A percentile compares a stretch with the other conserved stretches of the same genome.
Conservation (phyloP, 257 asterid genomes). For the Catharanthus roseus region DNA sequence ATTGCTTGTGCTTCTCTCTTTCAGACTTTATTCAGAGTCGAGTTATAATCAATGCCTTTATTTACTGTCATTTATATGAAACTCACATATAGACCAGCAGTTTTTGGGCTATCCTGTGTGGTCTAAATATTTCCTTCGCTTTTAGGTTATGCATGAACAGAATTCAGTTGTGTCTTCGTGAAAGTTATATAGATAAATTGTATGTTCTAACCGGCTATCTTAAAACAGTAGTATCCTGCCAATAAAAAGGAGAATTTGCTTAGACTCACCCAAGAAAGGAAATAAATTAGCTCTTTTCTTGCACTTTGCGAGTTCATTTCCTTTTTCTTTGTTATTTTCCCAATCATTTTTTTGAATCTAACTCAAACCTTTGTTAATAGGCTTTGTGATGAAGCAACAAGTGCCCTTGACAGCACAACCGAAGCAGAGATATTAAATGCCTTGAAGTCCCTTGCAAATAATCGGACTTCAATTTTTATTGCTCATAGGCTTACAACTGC, state of each 20-base stretch:
- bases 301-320: neutral
- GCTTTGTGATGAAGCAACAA: constrained; percentile 99
- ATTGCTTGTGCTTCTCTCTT: too few relatives aligned
- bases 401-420: constrained; percentile 98
- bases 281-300: neutral
- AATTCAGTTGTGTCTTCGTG: neutral
- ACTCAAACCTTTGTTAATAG: constrained; percentile 29
- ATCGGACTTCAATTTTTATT: constrained; percentile 86
- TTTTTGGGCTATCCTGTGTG: too few relatives aligned
- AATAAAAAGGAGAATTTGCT: neutral
- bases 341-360: neutral
- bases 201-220: neutral
- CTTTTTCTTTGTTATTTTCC: neutral
- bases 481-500: constrained; percentile 98
- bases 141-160: neutral
- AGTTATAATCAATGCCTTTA: neutral
- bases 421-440: constrained; percentile 90
- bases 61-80: neutral
- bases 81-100: neutral
- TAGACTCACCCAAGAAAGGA: neutral
- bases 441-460: constrained; percentile 60
- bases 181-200: neutral
- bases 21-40: neutral
- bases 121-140: too few relatives aligned
- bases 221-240: neutral